Evolutionary conservation across 2,329 filamentous ascomycete genomes (phyloP).

Genomic region (Trichoderma polysporum): DNA sequence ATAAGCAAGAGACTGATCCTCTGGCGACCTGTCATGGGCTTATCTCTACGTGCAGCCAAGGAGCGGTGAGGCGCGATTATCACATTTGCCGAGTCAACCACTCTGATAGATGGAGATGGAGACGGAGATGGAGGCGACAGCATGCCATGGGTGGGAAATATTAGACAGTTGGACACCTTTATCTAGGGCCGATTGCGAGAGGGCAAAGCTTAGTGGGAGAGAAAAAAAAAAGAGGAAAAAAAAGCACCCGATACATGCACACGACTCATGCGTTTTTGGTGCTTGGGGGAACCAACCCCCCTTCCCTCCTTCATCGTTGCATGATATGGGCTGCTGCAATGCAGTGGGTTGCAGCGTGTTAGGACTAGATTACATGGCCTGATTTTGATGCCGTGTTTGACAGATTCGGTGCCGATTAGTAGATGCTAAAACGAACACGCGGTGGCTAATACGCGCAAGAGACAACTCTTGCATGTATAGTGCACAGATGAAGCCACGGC

Average conservation of each 20-base stretch:
- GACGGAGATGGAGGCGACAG: not conserved
- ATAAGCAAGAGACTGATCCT: not conserved
- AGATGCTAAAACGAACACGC: not conserved
- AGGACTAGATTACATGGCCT: not conserved
- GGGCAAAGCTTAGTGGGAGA: not conserved
- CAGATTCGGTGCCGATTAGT: not conserved
- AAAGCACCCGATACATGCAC: not conserved
- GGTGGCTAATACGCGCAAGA: not conserved
- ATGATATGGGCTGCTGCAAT: not conserved
- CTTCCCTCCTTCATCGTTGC: not conserved
- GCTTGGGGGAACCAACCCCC: too few relatives aligned
- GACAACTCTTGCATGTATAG: not conserved
- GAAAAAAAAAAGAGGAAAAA: not conserved
- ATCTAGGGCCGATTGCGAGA: constrained; percentile 5
- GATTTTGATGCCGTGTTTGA: constrained; percentile 8
- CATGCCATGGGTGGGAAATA: too few relatives aligned
- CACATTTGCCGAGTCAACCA: not conserved
- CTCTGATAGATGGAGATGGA: not conserved
- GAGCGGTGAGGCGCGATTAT: constrained; percentile 3
- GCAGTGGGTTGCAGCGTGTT: not conserved
- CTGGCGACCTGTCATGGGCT: too few relatives aligned
- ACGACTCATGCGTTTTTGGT: not conserved
- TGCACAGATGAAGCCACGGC: too few relatives aligned
- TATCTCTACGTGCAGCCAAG: not conserved
- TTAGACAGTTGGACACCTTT: not conserved